These are phyloP conservation scores for Venturia effusa DNA, from an alignment of 2,329 filamentous ascomycete species.

Conservation along the genomic window DNA sequence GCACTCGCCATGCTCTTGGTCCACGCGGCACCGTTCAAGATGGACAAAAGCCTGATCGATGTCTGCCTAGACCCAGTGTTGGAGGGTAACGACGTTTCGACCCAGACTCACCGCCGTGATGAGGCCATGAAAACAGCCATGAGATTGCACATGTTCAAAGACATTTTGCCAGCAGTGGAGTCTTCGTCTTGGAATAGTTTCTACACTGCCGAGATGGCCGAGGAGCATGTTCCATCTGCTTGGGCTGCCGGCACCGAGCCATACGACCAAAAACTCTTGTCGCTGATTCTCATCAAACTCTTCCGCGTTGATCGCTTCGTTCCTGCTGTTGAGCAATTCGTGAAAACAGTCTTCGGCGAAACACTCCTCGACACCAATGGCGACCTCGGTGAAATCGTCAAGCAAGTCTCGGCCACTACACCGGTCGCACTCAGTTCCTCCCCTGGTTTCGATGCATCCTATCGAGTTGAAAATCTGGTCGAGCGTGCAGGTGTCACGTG, in stretches of 20 bases:
- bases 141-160: conserved; percentile 63
- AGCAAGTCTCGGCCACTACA: conserved; percentile 70
- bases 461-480: conserved; percentile 95
- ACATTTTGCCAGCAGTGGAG: conserved; percentile 52
- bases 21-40: conserved; percentile 89
- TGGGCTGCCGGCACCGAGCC: conserved; percentile 56
- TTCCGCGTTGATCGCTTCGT: conserved; percentile 95
- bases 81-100: conserved; percentile 69
- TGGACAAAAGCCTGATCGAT: conserved; percentile 86
- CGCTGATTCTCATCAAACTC: conserved; percentile 84
- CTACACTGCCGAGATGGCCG: conserved; percentile 73
- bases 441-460: conserved; percentile 94
- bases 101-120: conserved; percentile 50
- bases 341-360: conserved; percentile 71
- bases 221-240: conserved; percentile 67
- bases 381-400: conserved; percentile 75
- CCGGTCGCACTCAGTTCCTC: conserved; percentile 90
- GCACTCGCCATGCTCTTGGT: conserved; percentile 91
- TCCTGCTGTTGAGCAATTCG: conserved; percentile 84
- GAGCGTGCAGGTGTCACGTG: conserved; percentile 72
- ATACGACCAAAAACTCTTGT: conserved; percentile 66
- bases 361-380: conserved; percentile 74
- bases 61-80: conserved; percentile 69
- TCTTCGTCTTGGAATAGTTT: conserved; percentile 68
- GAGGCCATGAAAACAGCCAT: conserved; percentile 58